Base-by-base conservation (phyloP, 2,329 filamentous ascomycete genomes). In the Pseudogymnoascus pannorum region DNA sequence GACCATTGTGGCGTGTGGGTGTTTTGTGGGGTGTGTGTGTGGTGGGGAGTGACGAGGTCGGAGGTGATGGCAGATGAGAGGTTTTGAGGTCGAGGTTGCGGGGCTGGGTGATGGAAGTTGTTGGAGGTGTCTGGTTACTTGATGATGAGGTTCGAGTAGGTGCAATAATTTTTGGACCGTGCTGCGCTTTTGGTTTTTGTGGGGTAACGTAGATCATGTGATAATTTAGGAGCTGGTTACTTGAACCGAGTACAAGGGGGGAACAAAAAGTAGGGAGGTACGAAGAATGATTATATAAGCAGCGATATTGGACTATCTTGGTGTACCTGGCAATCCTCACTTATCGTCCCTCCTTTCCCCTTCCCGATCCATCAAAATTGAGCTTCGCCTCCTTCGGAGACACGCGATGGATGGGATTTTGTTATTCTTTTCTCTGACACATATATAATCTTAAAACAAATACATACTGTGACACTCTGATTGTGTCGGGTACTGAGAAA, bases 1-100 rank as follows among this genome's bases (percentile, higher is more conserved):
- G 76, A 97, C 93, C 93, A 97, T 97, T 71, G 76, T 87, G 77
- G 58, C 14, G 20, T 36, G 33, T 36, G 54, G n/a, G 11, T 12
- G 29, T 8, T 35, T 36, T 44, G 16, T 31, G 31, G 18, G 31
- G 51, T 2, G 48, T 35, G 51, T 18, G 29, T 18, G 26, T 18
- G 51, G 48, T 14, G 24, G 24, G 48, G 11, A 9, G n/a, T 54
- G 40, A 24, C 9, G 20, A 29, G 42, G 42, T 12, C 42, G 42
- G 24, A 29, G 24, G 44, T 29, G 44, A 51, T 51, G 44, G 44
- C 8, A 16, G 44, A 51, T 51, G 44, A 8, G 24, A 29, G n/a
- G 44, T 16, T 22, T 22, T 42, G 24, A 51, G 44, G 24, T 51
- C 24, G 24, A 18, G 44, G n/a, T 51, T 51, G 44, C 24, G 44